Conservation (phyloP, 495 filamentous ascomycete genomes). For the Lentithecium fluviatile region DNA sequence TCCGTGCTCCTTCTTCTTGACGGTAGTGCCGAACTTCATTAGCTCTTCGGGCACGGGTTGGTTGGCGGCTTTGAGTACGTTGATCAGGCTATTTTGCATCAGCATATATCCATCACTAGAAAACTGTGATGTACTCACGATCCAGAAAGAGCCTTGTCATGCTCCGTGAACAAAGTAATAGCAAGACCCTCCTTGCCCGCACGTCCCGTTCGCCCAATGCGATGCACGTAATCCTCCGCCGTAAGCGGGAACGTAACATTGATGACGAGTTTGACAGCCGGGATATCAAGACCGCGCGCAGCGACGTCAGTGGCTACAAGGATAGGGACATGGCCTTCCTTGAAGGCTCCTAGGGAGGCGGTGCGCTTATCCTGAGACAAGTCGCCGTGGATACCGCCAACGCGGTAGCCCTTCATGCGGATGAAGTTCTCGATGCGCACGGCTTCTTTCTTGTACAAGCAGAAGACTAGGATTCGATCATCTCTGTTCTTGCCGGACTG, state of each 20-base stretch:
- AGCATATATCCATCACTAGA: conserved; percentile 5
- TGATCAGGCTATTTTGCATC: conserved; percentile 61
- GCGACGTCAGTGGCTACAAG: conserved; percentile 97
- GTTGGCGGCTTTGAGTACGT: conserved; percentile 84
- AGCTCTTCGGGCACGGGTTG: conserved; percentile 85
- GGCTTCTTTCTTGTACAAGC: conserved; percentile 97
- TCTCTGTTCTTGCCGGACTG: conserved; percentile 65
- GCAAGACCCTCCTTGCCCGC: conserved; percentile 87
- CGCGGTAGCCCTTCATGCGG: conserved; percentile 67
- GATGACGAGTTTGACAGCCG: conserved; percentile 85
- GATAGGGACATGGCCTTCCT: conserved; percentile 77
- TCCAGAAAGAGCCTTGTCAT: conserved; percentile 85
- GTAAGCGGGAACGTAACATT: conserved; percentile 77
- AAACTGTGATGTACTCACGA: conserved; percentile 56
- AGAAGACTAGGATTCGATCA: conserved; percentile 88
- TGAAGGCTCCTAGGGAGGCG: conserved; percentile 81
- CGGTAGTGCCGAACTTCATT: conserved; percentile 93
- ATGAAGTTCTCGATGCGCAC: conserved; percentile 81
- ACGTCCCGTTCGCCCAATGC: conserved; percentile 83
- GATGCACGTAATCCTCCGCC: conserved; percentile 93
- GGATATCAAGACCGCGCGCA: conserved; percentile 92
- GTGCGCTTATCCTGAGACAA: conserved; percentile 80
- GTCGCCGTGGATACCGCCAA: conserved; percentile 91
- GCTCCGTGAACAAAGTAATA: conserved; percentile 91
- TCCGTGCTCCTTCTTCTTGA: conserved; percentile 96